These are phyloP conservation scores for Citrus sp. DNA, from an alignment of 345 rosid species.

Conservation along the genomic window DNA sequence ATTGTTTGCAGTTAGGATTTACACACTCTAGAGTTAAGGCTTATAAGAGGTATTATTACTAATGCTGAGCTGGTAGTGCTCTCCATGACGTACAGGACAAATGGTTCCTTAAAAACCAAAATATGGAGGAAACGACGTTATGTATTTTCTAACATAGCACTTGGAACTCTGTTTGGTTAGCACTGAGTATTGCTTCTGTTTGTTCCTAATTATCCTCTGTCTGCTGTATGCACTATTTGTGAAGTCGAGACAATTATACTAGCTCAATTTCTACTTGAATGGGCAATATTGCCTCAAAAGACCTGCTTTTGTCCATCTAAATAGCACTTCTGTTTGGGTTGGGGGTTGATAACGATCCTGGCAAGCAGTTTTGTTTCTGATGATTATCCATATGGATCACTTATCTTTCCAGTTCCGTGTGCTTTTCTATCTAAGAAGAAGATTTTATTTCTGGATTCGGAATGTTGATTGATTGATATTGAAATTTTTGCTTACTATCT, in stretches of 20 bases:
- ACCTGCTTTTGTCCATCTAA: neutral
- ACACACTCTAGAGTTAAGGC: neutral
- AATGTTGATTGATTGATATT: neutral
- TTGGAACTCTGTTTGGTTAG: neutral
- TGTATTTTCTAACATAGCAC: neutral
- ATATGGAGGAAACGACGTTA: neutral
- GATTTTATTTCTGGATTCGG: neutral
- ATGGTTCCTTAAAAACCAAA: neutral
- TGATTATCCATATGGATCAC: neutral
- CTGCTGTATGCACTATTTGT: neutral
- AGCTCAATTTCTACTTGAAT: neutral
- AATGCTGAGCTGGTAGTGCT: neutral
- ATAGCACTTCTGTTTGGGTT: neutral
- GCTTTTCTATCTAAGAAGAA: neutral
- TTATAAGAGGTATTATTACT: neutral
- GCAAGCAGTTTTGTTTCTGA: neutral
- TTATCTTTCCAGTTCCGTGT: neutral
- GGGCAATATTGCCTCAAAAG: neutral
- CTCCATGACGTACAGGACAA: neutral
- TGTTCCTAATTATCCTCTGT: neutral
- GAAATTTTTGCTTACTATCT: constrained; percentile 2
- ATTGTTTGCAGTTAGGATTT: neutral
- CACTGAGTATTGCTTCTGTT: neutral
- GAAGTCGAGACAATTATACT: neutral
- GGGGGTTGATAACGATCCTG: neutral